A percentile compares a stretch with the other conserved stretches of the same genome.
Conservation (phyloP, 2,329 filamentous ascomycete genomes). For the Hymenoscyphus albidus region DNA sequence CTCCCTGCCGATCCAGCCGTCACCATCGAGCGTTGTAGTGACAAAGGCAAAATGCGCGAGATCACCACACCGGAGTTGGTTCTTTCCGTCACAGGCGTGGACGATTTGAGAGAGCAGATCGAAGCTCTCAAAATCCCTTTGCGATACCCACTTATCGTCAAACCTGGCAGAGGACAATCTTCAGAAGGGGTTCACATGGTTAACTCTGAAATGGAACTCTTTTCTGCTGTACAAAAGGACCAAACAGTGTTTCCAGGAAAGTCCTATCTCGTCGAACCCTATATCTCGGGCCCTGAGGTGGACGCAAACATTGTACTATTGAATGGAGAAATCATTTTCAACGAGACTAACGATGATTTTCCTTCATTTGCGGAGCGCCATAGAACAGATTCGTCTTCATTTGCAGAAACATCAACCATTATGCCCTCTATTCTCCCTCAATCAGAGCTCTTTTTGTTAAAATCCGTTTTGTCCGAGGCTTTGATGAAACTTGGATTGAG, state of each 20-base stretch:
- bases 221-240: not conserved
- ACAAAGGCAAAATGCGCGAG: not conserved
- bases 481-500: constrained; percentile 28
- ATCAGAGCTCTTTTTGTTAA: constrained; percentile 22
- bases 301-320: constrained; percentile 13
- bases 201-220: not conserved
- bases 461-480: constrained; percentile 19
- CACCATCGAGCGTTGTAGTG: not conserved
- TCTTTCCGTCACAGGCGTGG: not conserved
- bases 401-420: constrained; percentile 22
- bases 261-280: constrained; percentile 5
- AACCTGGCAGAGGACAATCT: not conserved
- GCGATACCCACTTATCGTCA: not conserved
- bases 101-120: not conserved
- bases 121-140: not conserved
- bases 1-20: not conserved
- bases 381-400: not conserved
- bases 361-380: constrained; percentile 6
- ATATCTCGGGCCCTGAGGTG: constrained; percentile 12
- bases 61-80: not conserved
- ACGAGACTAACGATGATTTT: constrained; percentile 12
- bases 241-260: not conserved
- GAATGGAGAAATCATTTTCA: constrained; percentile 12
- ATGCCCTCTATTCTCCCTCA: constrained; percentile 27
- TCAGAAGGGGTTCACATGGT: not conserved